Base-by-base conservation (phyloP, 495 filamentous ascomycete species). In the Talaromyces ruber region DNA sequence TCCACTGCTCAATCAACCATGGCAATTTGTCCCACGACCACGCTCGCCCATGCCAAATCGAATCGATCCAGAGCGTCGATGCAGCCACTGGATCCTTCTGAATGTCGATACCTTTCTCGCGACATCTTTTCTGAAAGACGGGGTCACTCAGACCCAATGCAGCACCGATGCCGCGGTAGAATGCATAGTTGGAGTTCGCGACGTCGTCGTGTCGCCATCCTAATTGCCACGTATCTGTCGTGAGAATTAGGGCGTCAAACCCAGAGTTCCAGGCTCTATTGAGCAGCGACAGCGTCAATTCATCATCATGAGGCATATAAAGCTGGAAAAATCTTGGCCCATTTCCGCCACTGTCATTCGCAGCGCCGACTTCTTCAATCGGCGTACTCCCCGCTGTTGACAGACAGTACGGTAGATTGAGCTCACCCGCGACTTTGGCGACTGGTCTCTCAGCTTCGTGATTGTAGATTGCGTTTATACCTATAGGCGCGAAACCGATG, bases 391-490 rank as follows among this genome's bases (percentile, higher is more conserved):
- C 84, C 0, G 86, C 86, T 1, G 86, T 84, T 37, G 77, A 80
- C 45, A 85, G 77, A 58, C 79, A 84, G 67, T 85, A 84, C 6
- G 81, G 73, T 5, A 86, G 67, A 52, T 82, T 80, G 1, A 86
- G 71, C 64, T 86, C 81, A 9, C 71, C 70, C 11, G 84, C 84
- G 2, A 86, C 82, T 53, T 77, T 76, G 9, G 86, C 82, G 7
- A 88, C 84, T 2, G 83, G 75, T 2, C 82, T 59, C 65, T 88
- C 86, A 16, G 80, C 84, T 4, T 67, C 65, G 0, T 77, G 73
- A 65, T 88, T 77, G 71, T 87, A 88, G 64, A 87, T 88, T 37
- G 78, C 78, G 70, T 88, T 87, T 60, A 88, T 86, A 2, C 86
- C 86, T 50, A 88, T 82, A 0, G 85, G 86, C 0, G 86, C 84